Evolutionary conservation across 768 basidiomycete species (phyloP).

Genomic region (button mushroom (Agaricus bisporus)): DNA sequence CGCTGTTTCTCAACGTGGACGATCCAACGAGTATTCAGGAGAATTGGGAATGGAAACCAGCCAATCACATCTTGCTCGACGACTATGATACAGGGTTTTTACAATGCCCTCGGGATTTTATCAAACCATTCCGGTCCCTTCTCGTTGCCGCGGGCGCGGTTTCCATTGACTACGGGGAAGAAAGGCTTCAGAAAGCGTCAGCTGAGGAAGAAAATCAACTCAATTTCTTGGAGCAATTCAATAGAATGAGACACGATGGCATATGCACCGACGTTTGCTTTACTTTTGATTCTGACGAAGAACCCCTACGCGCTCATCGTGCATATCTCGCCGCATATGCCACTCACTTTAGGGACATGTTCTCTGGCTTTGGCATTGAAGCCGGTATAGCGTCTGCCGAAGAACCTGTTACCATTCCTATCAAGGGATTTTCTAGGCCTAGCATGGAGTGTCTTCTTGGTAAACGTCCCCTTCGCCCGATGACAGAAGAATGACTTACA

Average conservation of each 20-base stretch:
- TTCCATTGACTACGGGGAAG: constrained; percentile 17
- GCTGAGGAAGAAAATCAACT: constrained; percentile 12
- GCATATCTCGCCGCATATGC: constrained; percentile 30
- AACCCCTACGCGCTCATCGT: constrained; percentile 28
- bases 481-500: not conserved
- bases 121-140: constrained; percentile 25
- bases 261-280: constrained; percentile 33
- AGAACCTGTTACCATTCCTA: constrained; percentile 10
- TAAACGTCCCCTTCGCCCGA: constrained; percentile 10
- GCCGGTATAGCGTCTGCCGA: constrained; percentile 11
- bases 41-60: constrained; percentile 33
- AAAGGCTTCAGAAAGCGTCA: constrained; percentile 7
- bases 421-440: constrained; percentile 13
- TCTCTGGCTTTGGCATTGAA: constrained; percentile 22
- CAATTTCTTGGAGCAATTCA: constrained; percentile 23
- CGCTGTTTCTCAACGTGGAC: constrained; percentile 39
- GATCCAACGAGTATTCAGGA: constrained; percentile 22
- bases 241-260: constrained; percentile 24
- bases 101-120: constrained; percentile 26
- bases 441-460: constrained; percentile 24
- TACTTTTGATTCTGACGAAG: constrained; percentile 14
- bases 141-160: constrained; percentile 28
- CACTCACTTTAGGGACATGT: constrained; percentile 24
- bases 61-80: constrained; percentile 33
- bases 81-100: constrained; percentile 22